Evolutionary conservation across 1,284 basidiomycete genomes (phyloP).

Genomic region (Ceratorhiza oryzae-sativae): DNA sequence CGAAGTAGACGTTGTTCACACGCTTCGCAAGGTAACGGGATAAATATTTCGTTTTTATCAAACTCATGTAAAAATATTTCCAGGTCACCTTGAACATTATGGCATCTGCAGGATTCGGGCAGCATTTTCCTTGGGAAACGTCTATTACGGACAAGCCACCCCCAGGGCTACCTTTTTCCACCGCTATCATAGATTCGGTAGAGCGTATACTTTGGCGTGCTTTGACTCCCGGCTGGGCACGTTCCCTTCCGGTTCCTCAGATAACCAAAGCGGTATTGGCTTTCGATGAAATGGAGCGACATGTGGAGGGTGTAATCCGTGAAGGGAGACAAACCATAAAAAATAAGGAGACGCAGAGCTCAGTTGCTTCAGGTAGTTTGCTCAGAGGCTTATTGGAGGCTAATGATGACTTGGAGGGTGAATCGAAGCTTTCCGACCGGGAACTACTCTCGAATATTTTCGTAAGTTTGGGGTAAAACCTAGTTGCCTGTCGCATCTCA

Average conservation of each 20-base stretch:
- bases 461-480: background rate
- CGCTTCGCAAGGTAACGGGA: conserved; percentile 12
- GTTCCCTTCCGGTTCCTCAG: background rate
- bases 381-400: conserved; percentile 4
- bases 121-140: conserved; percentile 24
- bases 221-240: conserved; percentile 4
- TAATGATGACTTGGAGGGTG: background rate
- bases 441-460: conserved; percentile 11
- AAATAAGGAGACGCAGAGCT: background rate
- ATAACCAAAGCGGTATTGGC: conserved; percentile 1
- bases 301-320: background rate
- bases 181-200: background rate
- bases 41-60: too few species aligned
- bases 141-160: background rate
- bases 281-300: conserved; percentile 15
- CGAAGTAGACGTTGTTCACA: conserved; percentile 15
- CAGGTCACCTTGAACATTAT: conserved; percentile 25
- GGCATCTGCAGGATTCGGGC: conserved; percentile 25
- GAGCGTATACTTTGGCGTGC: background rate
- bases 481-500: background rate
- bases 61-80: background rate
- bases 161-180: background rate
- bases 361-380: background rate
- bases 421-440: conserved; percentile 6
- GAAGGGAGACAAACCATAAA: background rate